Base-by-base conservation (phyloP, 495 filamentous ascomycete genomes). In the Penicillium cosmopolitanum region DNA sequence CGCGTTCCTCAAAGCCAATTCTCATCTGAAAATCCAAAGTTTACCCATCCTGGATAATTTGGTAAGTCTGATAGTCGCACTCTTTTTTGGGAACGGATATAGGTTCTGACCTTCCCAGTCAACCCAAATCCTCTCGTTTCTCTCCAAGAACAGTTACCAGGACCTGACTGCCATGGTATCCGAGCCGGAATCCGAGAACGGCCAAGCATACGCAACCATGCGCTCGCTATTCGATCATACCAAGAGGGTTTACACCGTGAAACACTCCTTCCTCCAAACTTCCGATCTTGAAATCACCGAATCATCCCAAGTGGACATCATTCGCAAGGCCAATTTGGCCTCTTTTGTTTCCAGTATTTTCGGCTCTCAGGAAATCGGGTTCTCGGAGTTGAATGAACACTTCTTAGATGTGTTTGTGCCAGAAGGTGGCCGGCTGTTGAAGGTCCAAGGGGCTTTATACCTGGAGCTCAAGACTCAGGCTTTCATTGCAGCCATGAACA, bases 391-490 rank as follows among this genome's bases (percentile, higher is more conserved):
- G 36, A 91, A 96, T 65, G 89, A 95, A 25, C 82, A 88, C 61
- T 96, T 96, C 64, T 80, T 96, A 21, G 85, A 90, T 43, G 91
- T 91, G 0, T 96, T 97, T 66, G 84, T 96, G 4, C 87, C 89
- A 0, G 87, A 91, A 56, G 87, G 89, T 15, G 82, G 83, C n/a
- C 81, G 85, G 5, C 67, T 96, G 35, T 77, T 91, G 16, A 89
- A 89, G 53, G 86, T 84, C 50, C 85, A 88, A 60, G 87, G 86
- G 12, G 83, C 87, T 25, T 63, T 97, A 25, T 90, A 90, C 61
- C 77, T 97, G 16, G 88, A 92, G 55, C 78, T 97, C 16, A 97
- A 96, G 70, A 96, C 93, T 1, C 91, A 96, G 58, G 85, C 87
- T 10, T 90, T 93, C 60, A 88, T 96, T 52, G 87, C 89, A 3